Conservation (phyloP, 345 rosid species). For the Brassica nigra region DNA sequence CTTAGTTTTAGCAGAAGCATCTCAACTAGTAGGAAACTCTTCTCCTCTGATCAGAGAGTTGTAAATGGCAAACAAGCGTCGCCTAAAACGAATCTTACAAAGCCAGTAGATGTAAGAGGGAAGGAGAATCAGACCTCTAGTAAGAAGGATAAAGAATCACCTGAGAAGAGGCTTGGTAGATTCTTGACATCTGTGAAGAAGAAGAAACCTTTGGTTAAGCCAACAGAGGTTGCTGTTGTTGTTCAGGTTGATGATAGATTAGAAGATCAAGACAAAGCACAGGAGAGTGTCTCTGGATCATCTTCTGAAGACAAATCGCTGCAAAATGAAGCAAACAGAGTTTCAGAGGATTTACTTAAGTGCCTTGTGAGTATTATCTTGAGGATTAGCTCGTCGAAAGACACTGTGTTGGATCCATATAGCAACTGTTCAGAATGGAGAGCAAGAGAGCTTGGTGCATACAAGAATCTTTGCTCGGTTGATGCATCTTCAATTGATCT, state of each 20-base stretch:
- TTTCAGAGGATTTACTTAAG: slow-evolving; percentile 73
- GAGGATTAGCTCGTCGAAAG: slow-evolving; percentile 67
- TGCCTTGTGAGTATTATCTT: slow-evolving; percentile 65
- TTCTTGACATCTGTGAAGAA: slow-evolving; percentile 51
- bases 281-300: slow-evolving; percentile 51
- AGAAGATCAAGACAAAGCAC: slow-evolving; percentile 57
- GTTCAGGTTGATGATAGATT: slow-evolving; percentile 71
- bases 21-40: slow-evolving; percentile 69
- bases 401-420: slow-evolving; percentile 61
- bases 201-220: slow-evolving; percentile 30
- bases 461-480: slow-evolving; percentile 55
- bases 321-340: slow-evolving; percentile 59
- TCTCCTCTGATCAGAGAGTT: slow-evolving; percentile 37
- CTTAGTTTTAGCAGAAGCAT: slow-evolving; percentile 55
- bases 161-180: slow-evolving; percentile 53
- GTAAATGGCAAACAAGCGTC: slow-evolving; percentile 51
- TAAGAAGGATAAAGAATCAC: slow-evolving; percentile 70
- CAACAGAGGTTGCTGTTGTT: slow-evolving; percentile 10
- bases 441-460: slow-evolving; percentile 63
- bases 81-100: slow-evolving; percentile 39
- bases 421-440: slow-evolving; percentile 44
- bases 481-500: slow-evolving; percentile 65
- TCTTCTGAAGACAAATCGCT: slow-evolving; percentile 45
- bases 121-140: not conserved
- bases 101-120: slow-evolving; percentile 35